Evolutionary conservation across 2,329 filamentous ascomycete species (phyloP), one percentile per base, ranked within the genome.

Genomic region (Aurifilum marmelostoma): DNA sequence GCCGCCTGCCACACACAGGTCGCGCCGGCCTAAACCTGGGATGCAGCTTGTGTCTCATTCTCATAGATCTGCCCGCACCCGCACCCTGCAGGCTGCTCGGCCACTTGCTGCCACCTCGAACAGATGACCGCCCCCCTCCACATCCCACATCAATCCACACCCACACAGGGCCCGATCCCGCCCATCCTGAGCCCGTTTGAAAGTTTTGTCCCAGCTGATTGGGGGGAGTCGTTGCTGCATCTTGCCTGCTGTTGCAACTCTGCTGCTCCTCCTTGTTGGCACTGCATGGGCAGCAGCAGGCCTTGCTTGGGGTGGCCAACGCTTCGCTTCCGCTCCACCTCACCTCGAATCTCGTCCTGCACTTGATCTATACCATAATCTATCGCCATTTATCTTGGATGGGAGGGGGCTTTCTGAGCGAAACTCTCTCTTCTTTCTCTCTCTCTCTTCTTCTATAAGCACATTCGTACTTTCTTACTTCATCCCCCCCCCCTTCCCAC

Each of bases 101-200:
- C 62, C 18, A 50, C 62, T 47, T 47, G 52, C 62, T 64, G 50
- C 61, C 52, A 63, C 37, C 60, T 27, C 37, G n/a, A 63, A 63
- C 37, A 12, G 60, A 63, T 63, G 37, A 29, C 37, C 24, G 32
- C 29, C 58, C 29, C n/a, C 60, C 56, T 29, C 16, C 56, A 34
- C 56, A 34, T 59, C 56, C 54, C n/a, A 54, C 50, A 54, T 27
- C 50, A 54, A 54, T 59, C 54, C 54, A 59, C 54, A 59, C 16
- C 18, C 54, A 18, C 54, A 32, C 50, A 54, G 50, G 50, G 50
- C 50, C 24, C 24, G 50, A 54, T 54, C 50, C 50, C 50, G 43
- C 21, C 43, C 47, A 50, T 50, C 21, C 47, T 50, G 21, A 50
- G 21, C 18, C 18, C 7, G 47, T 50, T 32, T 27, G 29, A 60